A percentile compares a stretch with the other conserved stretches of the same genome.
Conservation (phyloP, 75 land plant genomes). For the Pseudotsuga menziesii region DNA sequence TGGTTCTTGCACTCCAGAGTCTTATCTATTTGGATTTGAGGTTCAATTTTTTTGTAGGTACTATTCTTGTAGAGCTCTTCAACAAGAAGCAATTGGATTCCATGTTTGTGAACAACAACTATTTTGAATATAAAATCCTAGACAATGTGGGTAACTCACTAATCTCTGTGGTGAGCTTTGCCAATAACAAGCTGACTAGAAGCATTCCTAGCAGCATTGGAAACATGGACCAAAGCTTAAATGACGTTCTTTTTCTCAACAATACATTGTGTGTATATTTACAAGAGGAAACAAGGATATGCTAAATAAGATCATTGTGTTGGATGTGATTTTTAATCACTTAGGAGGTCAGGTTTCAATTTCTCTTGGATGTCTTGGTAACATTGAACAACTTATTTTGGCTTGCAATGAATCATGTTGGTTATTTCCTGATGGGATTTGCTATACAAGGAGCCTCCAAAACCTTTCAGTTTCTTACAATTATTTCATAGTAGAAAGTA, state of each 20-base stretch:
- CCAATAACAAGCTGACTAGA: conserved; percentile 70
- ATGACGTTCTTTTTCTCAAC: conserved; percentile 69
- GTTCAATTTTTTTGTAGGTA: conserved; percentile 65
- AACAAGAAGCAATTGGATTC: conserved; percentile 55
- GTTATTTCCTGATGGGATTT: too few species aligned
- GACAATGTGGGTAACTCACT: conserved; percentile 52
- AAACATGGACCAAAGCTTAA: conserved; percentile 32
- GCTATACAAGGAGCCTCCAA: too few species aligned
- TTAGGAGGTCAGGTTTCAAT: too few species aligned
- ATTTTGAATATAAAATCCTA: conserved; percentile 60
- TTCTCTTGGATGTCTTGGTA: too few species aligned
- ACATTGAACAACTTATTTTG: too few species aligned
- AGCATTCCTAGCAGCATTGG: conserved; percentile 54
- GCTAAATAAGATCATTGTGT: conserved; percentile 18
- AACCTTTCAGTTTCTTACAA: too few species aligned
- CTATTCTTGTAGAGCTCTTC: conserved; percentile 61
- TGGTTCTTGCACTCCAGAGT: conserved; percentile 42
- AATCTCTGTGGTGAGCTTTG: conserved; percentile 72
- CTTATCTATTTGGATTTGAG: conserved; percentile 73
- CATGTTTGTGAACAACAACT: conserved; percentile 77
- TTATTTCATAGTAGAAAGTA: too few species aligned
- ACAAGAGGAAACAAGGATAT: conserved; percentile 54
- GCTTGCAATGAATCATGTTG: too few species aligned
- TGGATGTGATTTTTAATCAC: too few species aligned
- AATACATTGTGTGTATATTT: conserved; percentile 69